A percentile compares a stretch with the other conserved stretches of the same genome.
These are phyloP conservation scores for Fusarium transvaalense DNA, from an alignment of 2,329 filamentous ascomycete genomes.

Conservation along the genomic window DNA sequence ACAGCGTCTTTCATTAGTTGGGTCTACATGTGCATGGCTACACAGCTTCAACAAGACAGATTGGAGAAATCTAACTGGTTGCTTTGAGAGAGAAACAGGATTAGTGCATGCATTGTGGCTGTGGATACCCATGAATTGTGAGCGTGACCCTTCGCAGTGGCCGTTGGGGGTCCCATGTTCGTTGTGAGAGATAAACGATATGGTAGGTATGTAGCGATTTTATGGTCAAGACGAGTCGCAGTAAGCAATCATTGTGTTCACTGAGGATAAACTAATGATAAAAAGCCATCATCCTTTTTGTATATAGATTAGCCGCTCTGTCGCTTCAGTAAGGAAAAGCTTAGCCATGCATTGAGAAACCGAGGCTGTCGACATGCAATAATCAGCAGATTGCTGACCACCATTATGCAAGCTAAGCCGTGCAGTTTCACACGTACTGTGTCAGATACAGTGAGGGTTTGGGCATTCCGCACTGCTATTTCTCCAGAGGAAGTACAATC, in stretches of 20 bases:
- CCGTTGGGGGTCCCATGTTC: not conserved
- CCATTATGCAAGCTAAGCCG: conserved; percentile 11
- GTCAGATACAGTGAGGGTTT: not conserved
- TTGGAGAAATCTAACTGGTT: not conserved
- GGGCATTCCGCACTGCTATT: not conserved
- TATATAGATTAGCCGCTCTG: not conserved
- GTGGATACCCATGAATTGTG: not conserved
- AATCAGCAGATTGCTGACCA: conserved; percentile 30
- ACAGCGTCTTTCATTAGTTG: not conserved
- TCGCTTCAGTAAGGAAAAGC: not conserved
- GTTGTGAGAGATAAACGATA: not conserved
- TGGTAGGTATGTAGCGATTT: not conserved
- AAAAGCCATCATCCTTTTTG: too few relatives aligned
- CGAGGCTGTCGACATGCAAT: not conserved
- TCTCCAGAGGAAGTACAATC: not conserved
- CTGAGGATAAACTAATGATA: not conserved
- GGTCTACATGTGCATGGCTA: not conserved
- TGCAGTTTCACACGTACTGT: not conserved
- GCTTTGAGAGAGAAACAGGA: not conserved
- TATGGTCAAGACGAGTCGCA: not conserved
- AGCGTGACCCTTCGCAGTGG: not conserved
- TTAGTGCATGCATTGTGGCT: not conserved
- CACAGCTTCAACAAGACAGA: not conserved
- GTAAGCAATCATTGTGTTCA: rapidly evolving
- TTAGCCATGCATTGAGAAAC: not conserved